Evolutionary conservation across 768 basidiomycete species (phyloP).

Genomic region (Rhodotorula paludigena): DNA sequence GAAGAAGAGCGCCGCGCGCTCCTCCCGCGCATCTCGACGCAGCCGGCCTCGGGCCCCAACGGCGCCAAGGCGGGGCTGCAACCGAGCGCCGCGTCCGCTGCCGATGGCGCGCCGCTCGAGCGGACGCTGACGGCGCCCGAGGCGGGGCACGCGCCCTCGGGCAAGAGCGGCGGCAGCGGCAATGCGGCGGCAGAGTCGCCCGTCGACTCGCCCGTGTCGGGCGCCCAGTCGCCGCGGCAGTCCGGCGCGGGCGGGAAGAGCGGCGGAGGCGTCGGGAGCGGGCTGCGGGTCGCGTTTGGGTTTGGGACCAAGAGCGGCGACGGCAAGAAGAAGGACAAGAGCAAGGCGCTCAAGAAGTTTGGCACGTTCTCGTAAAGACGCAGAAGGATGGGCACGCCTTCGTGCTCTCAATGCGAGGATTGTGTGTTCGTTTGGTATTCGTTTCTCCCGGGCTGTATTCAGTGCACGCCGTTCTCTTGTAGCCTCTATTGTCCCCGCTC

Average conservation of each 20-base stretch:
- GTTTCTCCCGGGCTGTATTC: no score
- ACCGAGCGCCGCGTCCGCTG: background rate
- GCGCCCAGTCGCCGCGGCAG: background rate
- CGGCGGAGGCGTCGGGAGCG: background rate
- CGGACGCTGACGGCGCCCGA: conserved; percentile 21
- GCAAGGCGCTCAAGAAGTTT: conserved; percentile 26
- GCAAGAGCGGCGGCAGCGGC: background rate
- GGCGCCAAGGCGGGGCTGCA: background rate
- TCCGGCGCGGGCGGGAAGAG: background rate
- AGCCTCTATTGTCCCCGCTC: no score
- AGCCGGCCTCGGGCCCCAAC: background rate
- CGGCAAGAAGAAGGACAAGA: conserved; percentile 33
- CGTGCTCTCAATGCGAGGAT: no score
- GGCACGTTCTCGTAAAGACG: conserved; percentile 18
- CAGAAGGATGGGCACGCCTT: background rate
- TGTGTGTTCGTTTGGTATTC: no score
- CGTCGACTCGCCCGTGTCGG: background rate
- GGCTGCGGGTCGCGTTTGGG: background rate
- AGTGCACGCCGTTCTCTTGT: no score
- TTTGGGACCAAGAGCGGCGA: conserved; percentile 14
- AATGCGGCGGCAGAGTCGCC: no score
- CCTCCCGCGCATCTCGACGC: background rate
- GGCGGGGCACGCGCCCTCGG: background rate
- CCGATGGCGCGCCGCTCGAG: conserved; percentile 19
- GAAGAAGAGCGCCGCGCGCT: conserved; percentile 8